phyloP scores from a whole-genome alignment of 2,329 filamentous ascomycete species.

The Penicillium oxalicum region DNA sequence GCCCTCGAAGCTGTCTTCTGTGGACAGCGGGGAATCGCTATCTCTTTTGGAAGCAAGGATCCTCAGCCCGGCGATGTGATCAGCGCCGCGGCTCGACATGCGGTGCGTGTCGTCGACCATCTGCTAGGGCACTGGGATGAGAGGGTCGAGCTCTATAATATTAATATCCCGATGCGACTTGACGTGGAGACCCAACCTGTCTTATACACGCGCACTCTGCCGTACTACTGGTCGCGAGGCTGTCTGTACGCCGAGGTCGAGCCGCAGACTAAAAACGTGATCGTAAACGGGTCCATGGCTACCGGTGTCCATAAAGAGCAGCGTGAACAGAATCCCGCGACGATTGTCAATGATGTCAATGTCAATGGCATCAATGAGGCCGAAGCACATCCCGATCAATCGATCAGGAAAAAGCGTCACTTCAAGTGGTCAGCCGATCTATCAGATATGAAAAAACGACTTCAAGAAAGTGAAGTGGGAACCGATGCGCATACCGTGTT shows the following conservation, averaged over 20 bases:
- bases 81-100: slow-evolving; percentile 62
- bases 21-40: slow-evolving; percentile 61
- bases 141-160: slow-evolving; percentile 71
- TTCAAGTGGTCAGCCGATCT: slow-evolving; percentile 89
- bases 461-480: slow-evolving; percentile 66
- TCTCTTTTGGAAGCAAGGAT: slow-evolving; percentile 76
- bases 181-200: slow-evolving; percentile 64
- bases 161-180: slow-evolving; percentile 77
- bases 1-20: slow-evolving; percentile 70
- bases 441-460: slow-evolving; percentile 74
- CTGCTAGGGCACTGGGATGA: slow-evolving; percentile 64
- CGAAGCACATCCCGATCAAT: slow-evolving; percentile 15
- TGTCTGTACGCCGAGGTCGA: slow-evolving; percentile 74
- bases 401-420: slow-evolving; percentile 63
- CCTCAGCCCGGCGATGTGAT: slow-evolving; percentile 74
- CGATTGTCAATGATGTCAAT: slow-evolving; percentile 4
- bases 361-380: slow-evolving; percentile 14
- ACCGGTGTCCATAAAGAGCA: slow-evolving; percentile 23
- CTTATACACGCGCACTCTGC: slow-evolving; percentile 70
- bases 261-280: slow-evolving; percentile 43
- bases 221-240: slow-evolving; percentile 76
- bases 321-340: slow-evolving; percentile 7
- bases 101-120: slow-evolving; percentile 68
- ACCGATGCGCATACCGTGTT: slow-evolving; percentile 88
- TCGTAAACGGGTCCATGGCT: slow-evolving; percentile 52